Base-by-base conservation (phyloP, 2,329 filamentous ascomycete species). In the Colletotrichum sp. region DNA sequence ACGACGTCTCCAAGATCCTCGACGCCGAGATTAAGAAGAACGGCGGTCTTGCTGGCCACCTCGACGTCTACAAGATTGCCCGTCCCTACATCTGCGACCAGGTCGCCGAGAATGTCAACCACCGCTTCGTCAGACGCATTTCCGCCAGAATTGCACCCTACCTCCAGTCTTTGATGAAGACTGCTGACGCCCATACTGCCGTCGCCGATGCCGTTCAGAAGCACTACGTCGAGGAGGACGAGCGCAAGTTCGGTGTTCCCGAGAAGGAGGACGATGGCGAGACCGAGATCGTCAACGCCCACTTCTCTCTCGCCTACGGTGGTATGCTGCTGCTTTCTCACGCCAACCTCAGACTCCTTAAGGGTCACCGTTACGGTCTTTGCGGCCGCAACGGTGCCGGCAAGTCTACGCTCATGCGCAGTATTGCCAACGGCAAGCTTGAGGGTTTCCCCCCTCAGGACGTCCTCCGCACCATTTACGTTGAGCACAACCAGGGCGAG, bases 391-490 rank as follows among this genome's bases (percentile, higher is more conserved):
- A 99, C 84, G 97, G 97, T 88, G 96, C 96, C 73, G 97, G 97
- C 83, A 99, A 99, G 88, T 98, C 97, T n/a, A 99, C 97, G 2
- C 91, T 99, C 74, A 98, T 99, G 97, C 95, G 95, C 83, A 96
- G 94, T 84, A 99, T 99, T 81, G 95, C 97, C 67, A 94, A 94
- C 75, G 96, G 96, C 82, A 99, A 99, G 90, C 91, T 99, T 5
- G 97, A 99, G 86, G 97, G 97, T 11, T 99, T 99, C 88, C 97
- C 97, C 48, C 90, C 95, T 19, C 96, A 97, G 83, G 96, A 98
- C 79, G 94, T 96, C 75, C 93, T 99, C 81, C 94, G 95, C 81
- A 98, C 96, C 13, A 98, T 96, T 87, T 99, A 98, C 82, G 97
- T 99, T 59, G 97, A 99, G 88, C 97, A 99, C 89, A 98, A 98